These are phyloP conservation scores for Trametes hirsuta DNA, from an alignment of 1,284 basidiomycete species.

Conservation along the genomic window DNA sequence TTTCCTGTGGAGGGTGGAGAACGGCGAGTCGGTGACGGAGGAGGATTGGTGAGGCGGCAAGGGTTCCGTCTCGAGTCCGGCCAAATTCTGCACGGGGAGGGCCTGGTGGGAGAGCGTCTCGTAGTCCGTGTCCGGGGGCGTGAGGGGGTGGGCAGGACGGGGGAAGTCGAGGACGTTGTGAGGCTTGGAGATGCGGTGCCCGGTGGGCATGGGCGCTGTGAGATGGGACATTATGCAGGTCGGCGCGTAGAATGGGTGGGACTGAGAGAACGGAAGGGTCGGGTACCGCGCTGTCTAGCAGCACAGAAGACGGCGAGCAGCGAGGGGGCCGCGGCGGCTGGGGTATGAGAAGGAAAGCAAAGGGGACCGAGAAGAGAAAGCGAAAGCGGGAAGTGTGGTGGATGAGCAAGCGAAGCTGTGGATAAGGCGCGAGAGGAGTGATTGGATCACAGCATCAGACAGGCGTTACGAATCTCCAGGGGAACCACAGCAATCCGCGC, in stretches of 20 bases:
- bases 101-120: slow-evolving; percentile 36
- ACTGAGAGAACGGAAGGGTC: slow-evolving; percentile 16
- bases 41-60: slow-evolving; percentile 18
- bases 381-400: slow-evolving; percentile 1
- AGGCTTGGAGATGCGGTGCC: slow-evolving; percentile 51
- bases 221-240: slow-evolving; percentile 24
- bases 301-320: slow-evolving; percentile 24
- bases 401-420: slow-evolving; percentile 10
- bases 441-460: slow-evolving; percentile 28
- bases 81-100: slow-evolving; percentile 22
- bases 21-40: slow-evolving; percentile 15
- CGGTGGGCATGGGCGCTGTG: slow-evolving; percentile 30
- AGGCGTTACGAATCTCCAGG: slow-evolving; percentile 37
- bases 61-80: slow-evolving; percentile 31
- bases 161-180: slow-evolving; percentile 50
- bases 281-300: slow-evolving; percentile 29
- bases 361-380: slow-evolving; percentile 9
- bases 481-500: slow-evolving; percentile 35
- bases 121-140: slow-evolving; percentile 58
- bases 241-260: slow-evolving; percentile 15
- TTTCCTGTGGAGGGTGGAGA: slow-evolving; percentile 39
- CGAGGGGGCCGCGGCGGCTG: slow-evolving; percentile 3
- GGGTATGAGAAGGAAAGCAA: slow-evolving; percentile 4
- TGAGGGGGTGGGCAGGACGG: slow-evolving; percentile 45
- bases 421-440: slow-evolving; percentile 17